Base-by-base conservation (phyloP, 352 stramenopile species). In the Thalassiosira sp. region DNA sequence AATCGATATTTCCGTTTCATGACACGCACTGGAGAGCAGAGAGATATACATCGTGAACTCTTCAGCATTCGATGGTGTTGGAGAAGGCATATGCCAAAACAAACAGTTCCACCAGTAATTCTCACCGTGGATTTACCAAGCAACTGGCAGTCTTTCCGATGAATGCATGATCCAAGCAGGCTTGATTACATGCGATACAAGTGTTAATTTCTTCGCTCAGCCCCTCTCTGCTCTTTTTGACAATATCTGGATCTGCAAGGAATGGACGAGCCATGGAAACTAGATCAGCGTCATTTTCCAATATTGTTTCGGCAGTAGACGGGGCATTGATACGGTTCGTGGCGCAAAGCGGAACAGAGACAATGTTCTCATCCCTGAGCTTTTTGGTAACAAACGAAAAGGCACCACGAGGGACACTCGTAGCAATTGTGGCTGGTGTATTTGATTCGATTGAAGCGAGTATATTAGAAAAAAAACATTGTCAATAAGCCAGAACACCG, bases 311-410 rank as follows among this genome's bases (percentile, higher is more conserved):
- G 8, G 91, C 95, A 3, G 95, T 94, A 24, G 93, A 86, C 0
- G 96, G 96, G 70, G 94, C 95, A 87, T 99, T 99, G 75, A 99
- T 98, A 18, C 96, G 94, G 85, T 99, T 99, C 7, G 95, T 98
- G 35, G 95, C 97, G 57, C 97, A 95, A 0, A 99, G 80, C 6
- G 96, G 95, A 58, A 98, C 93, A 52, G 83, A 86, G 0, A 98
- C 91, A 62, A 90, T 79, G 24, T 89, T 85, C 31, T 81, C 74
- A 27, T 87, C 62, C 33, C 72, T 90, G 31, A 98, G 96, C 58
- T 95, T 86, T 52, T 87, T 74, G 1, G 96, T 98, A 5, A 98
- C 94, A 86, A 91, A 98, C 22, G 94, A 93, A 87, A 98, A 99
- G 0, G 90, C 96, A 6, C 89, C 96, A 7, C 96, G 91, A 8